These are phyloP conservation scores for Podila epigama DNA, from an alignment of 192 early-diverging fungal species.

Conservation along the genomic window DNA sequence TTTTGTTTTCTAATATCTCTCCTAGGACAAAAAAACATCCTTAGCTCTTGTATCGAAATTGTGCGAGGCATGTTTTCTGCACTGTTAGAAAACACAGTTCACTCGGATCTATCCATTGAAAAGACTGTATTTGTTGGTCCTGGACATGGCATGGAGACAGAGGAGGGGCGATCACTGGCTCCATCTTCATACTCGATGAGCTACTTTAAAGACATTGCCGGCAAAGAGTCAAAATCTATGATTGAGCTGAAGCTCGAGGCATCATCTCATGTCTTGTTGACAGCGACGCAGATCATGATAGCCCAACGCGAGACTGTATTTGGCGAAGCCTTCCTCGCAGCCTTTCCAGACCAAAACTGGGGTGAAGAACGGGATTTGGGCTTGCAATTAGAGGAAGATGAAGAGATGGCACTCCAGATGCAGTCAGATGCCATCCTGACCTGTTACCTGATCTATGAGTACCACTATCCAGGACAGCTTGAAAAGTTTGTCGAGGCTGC, in stretches of 20 bases:
- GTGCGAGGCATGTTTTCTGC: slow-evolving; percentile 21
- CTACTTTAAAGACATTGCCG: slow-evolving; percentile 4
- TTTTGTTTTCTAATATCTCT: not conserved
- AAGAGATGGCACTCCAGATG: slow-evolving; percentile 37
- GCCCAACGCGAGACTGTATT: slow-evolving; percentile 11
- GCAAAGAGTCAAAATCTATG: slow-evolving; percentile 15
- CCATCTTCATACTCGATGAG: not conserved
- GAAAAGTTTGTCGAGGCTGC: slow-evolving; percentile 12
- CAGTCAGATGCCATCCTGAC: slow-evolving; percentile 32
- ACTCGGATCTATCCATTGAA: not conserved
- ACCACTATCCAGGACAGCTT: not conserved
- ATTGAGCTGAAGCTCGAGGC: slow-evolving; percentile 20
- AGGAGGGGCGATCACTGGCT: not conserved
- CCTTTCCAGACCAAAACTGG: slow-evolving; percentile 30
- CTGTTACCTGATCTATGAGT: slow-evolving; percentile 17
- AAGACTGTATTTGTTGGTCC: not conserved
- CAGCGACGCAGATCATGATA: slow-evolving; percentile 17
- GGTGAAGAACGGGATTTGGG: slow-evolving; percentile 3
- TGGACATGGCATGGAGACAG: not conserved
- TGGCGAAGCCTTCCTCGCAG: slow-evolving; percentile 18
- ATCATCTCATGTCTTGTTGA: slow-evolving; percentile 6
- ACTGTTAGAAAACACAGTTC: slow-evolving; percentile 3
- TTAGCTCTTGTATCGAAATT: slow-evolving; percentile 10
- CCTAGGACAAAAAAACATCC: slow-evolving; percentile 44
- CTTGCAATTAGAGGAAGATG: slow-evolving; percentile 11